Evolutionary conservation across 1,284 basidiomycete genomes (phyloP).

Genomic region (Vanrija humicola): DNA sequence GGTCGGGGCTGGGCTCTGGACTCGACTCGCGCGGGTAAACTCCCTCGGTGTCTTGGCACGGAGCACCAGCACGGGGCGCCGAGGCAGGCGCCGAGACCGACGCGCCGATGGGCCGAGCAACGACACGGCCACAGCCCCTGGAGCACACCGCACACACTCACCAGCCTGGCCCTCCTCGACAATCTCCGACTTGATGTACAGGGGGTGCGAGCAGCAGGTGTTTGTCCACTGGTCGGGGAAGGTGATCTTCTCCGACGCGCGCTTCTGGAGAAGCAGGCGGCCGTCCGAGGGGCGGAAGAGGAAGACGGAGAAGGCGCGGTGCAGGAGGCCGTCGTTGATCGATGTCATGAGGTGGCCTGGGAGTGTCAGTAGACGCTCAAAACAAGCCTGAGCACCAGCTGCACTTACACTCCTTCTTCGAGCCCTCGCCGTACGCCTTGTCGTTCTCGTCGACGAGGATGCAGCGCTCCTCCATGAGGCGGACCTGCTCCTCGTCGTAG

Average conservation of each 20-base stretch:
- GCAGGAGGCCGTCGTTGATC: conserved; percentile 89
- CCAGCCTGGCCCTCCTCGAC: conserved; percentile 72
- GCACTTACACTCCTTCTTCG: conserved; percentile 91
- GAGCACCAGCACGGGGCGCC: not conserved
- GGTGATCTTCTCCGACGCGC: conserved; percentile 97
- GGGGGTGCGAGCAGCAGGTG: conserved; percentile 96
- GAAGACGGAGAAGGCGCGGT: conserved; percentile 97
- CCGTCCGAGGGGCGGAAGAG: conserved; percentile 93
- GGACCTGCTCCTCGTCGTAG: conserved; percentile 53
- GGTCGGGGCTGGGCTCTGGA: not conserved
- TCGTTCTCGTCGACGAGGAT: conserved; percentile 93
- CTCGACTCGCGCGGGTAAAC: no score
- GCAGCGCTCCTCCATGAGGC: conserved; percentile 96
- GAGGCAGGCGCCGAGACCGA: not conserved
- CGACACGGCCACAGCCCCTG: not conserved
- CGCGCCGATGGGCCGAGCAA: no score
- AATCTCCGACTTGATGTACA: conserved; percentile 72
- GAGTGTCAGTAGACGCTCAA: not conserved
- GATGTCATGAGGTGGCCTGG: conserved; percentile 96
- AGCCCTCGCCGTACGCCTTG: conserved; percentile 78
- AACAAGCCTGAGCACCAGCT: not conserved
- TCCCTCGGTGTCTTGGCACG: no score
- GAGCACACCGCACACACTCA: not conserved
- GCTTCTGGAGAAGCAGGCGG: conserved; percentile 89
- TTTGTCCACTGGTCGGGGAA: conserved; percentile 99